These are phyloP conservation scores for Apiospora koreana DNA, from an alignment of 2,329 filamentous ascomycete genomes.

Conservation along the genomic window DNA sequence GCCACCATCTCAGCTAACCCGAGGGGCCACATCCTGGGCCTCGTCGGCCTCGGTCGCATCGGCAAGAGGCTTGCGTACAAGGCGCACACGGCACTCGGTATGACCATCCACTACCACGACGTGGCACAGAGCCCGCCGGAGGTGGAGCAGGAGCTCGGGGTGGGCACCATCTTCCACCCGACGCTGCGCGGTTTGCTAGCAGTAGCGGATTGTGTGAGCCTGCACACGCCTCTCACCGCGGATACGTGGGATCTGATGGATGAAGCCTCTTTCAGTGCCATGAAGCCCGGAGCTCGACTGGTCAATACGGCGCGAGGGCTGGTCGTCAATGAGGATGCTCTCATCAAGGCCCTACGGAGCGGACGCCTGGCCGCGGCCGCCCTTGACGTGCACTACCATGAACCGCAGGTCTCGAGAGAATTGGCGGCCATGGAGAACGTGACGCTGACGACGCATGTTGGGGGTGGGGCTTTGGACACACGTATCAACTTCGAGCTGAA, in stretches of 20 bases:
- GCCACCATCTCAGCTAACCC: slow-evolving; percentile 52
- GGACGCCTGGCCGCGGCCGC: slow-evolving; percentile 48
- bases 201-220: slow-evolving; percentile 33
- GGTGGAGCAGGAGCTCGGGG: slow-evolving; percentile 31
- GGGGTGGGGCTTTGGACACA: slow-evolving; percentile 37
- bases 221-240: slow-evolving; percentile 34
- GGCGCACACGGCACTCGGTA: slow-evolving; percentile 45
- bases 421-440: slow-evolving; percentile 32
- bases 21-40: slow-evolving; percentile 47
- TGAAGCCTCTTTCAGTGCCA: slow-evolving; percentile 38
- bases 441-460: slow-evolving; percentile 39
- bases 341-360: slow-evolving; percentile 46
- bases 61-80: slow-evolving; percentile 49
- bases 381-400: slow-evolving; percentile 55
- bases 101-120: slow-evolving; percentile 57
- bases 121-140: slow-evolving; percentile 28
- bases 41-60: slow-evolving; percentile 54
- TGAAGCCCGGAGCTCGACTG: slow-evolving; percentile 49
- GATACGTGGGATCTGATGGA: slow-evolving; percentile 29
- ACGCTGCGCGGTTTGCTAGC: slow-evolving; percentile 25
- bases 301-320: slow-evolving; percentile 55
- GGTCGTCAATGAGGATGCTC: slow-evolving; percentile 51
- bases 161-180: slow-evolving; percentile 22
- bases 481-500: slow-evolving; percentile 42
- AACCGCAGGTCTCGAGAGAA: slow-evolving; percentile 44